Evolutionary conservation across 768 basidiomycete genomes (phyloP), one percentile per base, ranked within the genome.

Genomic region (Leccinum truebloodii): DNA sequence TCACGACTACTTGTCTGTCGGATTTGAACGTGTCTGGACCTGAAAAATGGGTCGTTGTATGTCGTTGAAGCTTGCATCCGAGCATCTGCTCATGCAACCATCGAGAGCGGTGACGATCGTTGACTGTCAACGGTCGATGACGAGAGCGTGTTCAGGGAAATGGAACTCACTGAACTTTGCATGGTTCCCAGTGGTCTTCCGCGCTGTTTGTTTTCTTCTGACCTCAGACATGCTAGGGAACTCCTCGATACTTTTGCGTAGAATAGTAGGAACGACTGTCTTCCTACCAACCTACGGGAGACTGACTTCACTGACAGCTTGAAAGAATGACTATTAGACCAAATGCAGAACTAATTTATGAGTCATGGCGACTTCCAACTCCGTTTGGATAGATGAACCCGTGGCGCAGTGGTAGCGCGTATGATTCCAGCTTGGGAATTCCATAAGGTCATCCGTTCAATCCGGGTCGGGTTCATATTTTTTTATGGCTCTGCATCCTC

Each of bases 381-480:
- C 6, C 3, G 9, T 13, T 26, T 4, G 9, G 6, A 34, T 6
- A 24, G 32, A 61, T 9, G 73, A 69, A 74, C 73, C 73, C 73
- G 73, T 74, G 69, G 73, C 73, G 71, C 75, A 74, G 73, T 74
- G 73, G 73, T 74, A 74, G 74, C 73, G 73, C 73, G 71, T 76
- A 68, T 73, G 75, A 76, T 76, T 76, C 75, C 75, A 76, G 74
- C 61, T n/a, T 64, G 51, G 61, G 49, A 39, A 57, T 8, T 77
- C 77, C 76, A 74, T 71, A 78, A 77, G 76, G 77, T 78, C 77
- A 77, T 77, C 77, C 76, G 76, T 78, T 78, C 77, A 75, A 77
- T 71, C 72, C 77, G 76, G 76, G 77, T 77, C 67, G 75, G 76
- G 77, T 73, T 77, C 74, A 77, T 3, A 57, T 52, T 26, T 48